Percentiles rank a stretch among this genome's conserved stretches.
Evolutionary conservation across 192 early-diverging fungal species (phyloP).

Genomic region (Allomyces macrogynus): DNA sequence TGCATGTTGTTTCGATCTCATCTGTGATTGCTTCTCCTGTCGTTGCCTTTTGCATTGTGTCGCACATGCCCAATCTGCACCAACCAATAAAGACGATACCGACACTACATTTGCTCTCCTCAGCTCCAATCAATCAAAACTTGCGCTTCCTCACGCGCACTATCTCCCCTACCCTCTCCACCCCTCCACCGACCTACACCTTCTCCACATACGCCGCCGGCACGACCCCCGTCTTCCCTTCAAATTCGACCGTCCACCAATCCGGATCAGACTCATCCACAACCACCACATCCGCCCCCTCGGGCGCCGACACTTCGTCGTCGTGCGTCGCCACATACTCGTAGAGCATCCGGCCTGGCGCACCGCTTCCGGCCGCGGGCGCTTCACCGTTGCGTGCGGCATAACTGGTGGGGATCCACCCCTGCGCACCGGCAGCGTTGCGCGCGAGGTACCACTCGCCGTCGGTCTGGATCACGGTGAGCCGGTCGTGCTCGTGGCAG

Average conservation of each 20-base stretch:
- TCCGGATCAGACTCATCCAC: neutral
- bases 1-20: too few species aligned
- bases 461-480: neutral
- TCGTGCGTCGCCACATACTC: neutral
- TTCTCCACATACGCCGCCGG: neutral
- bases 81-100: too few species aligned
- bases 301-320: neutral
- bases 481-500: neutral
- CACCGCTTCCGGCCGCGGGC: neutral
- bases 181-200: too few species aligned
- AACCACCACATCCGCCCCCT: neutral
- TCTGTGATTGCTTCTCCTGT: too few species aligned
- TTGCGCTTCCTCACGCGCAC: too few species aligned
- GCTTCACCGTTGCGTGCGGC: neutral
- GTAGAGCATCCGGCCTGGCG: neutral
- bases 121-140: too few species aligned
- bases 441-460: neutral
- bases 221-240: neutral
- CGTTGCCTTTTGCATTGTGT: too few species aligned
- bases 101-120: too few species aligned
- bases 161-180: too few species aligned
- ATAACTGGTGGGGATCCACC: neutral
- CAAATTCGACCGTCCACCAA: neutral
- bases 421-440: neutral
- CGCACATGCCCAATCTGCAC: too few species aligned